Evolutionary conservation across 192 early-diverging fungal species (phyloP).

Genomic region (Backusella psychrophila): DNA sequence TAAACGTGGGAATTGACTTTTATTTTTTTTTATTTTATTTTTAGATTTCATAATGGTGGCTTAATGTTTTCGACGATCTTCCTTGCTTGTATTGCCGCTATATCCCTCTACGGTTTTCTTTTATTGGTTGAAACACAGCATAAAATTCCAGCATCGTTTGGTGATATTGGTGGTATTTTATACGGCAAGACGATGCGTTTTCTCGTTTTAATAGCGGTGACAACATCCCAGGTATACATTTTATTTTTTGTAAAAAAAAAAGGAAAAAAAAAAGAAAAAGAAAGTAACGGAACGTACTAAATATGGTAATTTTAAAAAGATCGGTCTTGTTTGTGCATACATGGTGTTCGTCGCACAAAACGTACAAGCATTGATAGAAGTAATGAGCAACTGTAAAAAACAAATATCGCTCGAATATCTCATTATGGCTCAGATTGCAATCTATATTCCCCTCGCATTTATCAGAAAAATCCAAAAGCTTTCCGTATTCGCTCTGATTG

Average conservation of each 20-base stretch:
- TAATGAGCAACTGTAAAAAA: conserved; percentile 66
- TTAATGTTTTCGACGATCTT: conserved; percentile 60
- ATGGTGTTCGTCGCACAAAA: conserved; percentile 91
- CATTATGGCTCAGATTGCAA: conserved; percentile 69
- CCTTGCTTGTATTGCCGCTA: conserved; percentile 54
- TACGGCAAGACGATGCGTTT: conserved; percentile 62
- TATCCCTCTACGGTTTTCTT: conserved; percentile 64
- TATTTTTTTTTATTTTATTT: neutral
- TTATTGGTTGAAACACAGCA: conserved; percentile 61
- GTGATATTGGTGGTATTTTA: conserved; percentile 66
- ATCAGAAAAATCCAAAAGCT: conserved; percentile 88
- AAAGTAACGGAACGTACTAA: neutral
- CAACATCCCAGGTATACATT: conserved; percentile 46
- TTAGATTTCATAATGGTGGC: conserved; percentile 57
- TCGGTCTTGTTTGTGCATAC: conserved; percentile 91
- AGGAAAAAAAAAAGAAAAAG: neutral
- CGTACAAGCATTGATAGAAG: conserved; percentile 70
- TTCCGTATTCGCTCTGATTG: conserved; percentile 78
- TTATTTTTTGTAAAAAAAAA: neutral
- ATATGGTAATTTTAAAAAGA: conserved; percentile 22
- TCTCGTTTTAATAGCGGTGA: conserved; percentile 50
- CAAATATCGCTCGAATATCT: conserved; percentile 41
- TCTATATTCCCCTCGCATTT: conserved; percentile 84
- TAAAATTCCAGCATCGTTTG: conserved; percentile 62
- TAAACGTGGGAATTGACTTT: neutral